These are phyloP conservation scores for Blastomyces percursus DNA, from an alignment of 2,329 filamentous ascomycete species.

Conservation along the genomic window DNA sequence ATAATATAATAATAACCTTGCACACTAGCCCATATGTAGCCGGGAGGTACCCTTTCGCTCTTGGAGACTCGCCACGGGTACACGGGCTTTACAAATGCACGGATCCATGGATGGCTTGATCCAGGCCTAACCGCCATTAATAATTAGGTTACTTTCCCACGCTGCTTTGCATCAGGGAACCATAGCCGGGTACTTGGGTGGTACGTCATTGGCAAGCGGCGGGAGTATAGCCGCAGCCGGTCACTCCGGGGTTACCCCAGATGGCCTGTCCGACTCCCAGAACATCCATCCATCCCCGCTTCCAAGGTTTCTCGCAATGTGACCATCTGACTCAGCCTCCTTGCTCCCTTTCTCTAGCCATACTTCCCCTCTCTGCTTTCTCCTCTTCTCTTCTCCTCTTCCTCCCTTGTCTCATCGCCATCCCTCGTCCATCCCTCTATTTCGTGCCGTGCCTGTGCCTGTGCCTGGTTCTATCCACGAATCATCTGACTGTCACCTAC, in stretches of 20 bases:
- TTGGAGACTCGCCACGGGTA: too few relatives aligned
- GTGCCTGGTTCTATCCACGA: neutral
- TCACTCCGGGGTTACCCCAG: conserved; percentile 7
- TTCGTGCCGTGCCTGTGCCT: neutral
- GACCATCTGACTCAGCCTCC: neutral
- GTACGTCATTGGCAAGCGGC: conserved; percentile 6
- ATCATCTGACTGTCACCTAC: neutral
- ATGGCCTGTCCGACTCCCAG: neutral
- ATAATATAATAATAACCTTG: too few relatives aligned
- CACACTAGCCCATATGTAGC: too few relatives aligned
- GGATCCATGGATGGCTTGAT: neutral
- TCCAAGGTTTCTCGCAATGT: conserved; percentile 5
- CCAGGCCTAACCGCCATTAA: too few relatives aligned
- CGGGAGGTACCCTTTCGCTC: too few relatives aligned
- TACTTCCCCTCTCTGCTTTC: conserved; percentile 1
- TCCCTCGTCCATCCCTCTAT: too few relatives aligned
- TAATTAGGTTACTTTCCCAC: too few relatives aligned
- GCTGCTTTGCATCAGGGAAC: too few relatives aligned
- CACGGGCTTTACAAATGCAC: too few relatives aligned
- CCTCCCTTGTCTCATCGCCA: conserved; percentile 7
- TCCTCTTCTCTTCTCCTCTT: neutral
- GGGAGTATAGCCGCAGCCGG: conserved; percentile 2
- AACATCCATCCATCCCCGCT: conserved; percentile 6
- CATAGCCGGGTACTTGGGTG: neutral
- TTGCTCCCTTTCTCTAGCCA: too few relatives aligned